A percentile compares a stretch with the other conserved stretches of the same genome.
Evolutionary conservation across 306 rosid genomes (phyloP).

Genomic region (Quercus berberidifolia): DNA sequence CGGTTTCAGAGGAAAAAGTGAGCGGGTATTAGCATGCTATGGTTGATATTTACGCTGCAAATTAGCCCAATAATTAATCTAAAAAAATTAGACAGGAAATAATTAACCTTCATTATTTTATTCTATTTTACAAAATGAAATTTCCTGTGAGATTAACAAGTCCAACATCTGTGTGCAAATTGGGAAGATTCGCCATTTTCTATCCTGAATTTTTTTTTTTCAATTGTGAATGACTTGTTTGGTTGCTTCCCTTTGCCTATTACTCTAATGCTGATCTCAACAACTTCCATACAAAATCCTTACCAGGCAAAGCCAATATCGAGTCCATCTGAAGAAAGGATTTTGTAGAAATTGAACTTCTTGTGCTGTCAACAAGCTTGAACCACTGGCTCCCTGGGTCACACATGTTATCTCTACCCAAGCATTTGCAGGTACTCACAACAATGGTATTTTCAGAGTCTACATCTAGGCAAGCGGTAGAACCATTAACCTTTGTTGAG

Average conservation of each 20-base stretch:
- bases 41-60: neutral
- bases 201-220: neutral
- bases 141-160: neutral
- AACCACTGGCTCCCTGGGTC: constrained; percentile 91
- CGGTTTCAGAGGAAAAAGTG: neutral
- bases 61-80: neutral
- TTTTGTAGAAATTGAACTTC: constrained; percentile 12
- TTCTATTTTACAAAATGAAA: neutral
- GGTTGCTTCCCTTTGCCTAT: neutral
- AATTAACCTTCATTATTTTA: neutral
- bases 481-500: constrained; percentile 41
- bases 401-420: constrained; percentile 40
- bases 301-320: constrained; percentile 11
- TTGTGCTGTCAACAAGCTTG: constrained; percentile 61
- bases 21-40: neutral
- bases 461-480: constrained; percentile 66
- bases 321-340: constrained; percentile 9
- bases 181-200: neutral
- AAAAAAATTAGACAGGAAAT: neutral
- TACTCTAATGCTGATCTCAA: neutral
- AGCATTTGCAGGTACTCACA: constrained; percentile 74
- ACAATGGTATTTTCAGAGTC: constrained; percentile 48
- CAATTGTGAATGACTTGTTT: neutral
- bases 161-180: neutral
- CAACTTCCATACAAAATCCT: constrained; percentile 4